Evolutionary conservation across 2,329 filamentous ascomycete species (phyloP), one percentile per base, ranked within the genome.

Genomic region (Fusarium xylarioides): DNA sequence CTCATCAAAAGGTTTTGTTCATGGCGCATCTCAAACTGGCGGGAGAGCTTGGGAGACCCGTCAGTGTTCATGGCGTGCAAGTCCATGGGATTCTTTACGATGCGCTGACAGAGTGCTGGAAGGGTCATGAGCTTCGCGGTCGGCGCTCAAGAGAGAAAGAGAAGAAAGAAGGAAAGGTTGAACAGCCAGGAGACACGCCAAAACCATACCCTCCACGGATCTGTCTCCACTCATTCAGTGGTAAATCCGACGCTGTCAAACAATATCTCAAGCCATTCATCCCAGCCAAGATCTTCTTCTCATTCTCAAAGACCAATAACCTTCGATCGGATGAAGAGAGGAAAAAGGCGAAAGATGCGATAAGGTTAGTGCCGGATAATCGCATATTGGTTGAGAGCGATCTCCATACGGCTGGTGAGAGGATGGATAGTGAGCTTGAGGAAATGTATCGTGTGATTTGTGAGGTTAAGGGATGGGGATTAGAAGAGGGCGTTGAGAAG

Each of bases 171-270:
- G 19, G 7, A 0, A 30, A 66, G 11, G 4, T 30, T 0, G 12
- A 7, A 0, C n/a, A 52, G 87, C 85, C 47, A 88, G n/a, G n/a
- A n/a, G 2, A 26, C 0, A 5, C 1, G 0, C 2, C 26, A 1
- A 75, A 76, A 2, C 92, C 2, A 0, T 97, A 91, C 75, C 94
- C 95, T 7, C 94, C 94, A 1, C 86, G 94, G 8, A 91, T 98
- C 75, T 98, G 95, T 78, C 88, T 98, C 66, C 95, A 98, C 80
- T 97, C 95, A 0, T 98, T 94, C 80, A 95, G 93, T 32, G 95
- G 94, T 0, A 89, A 92, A 6, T 85, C 89, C 9, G 91, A 95
- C 43, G 88, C 91, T 9, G 83, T 97, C 23, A 92, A 89, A 70
- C 93, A 94, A 79, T 97, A 97, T 75, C 83, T 93, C 30, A 88